Conservation (phyloP, 371 early-diverging fungal genomes). For the Dinochytrium kinnereticum region DNA sequence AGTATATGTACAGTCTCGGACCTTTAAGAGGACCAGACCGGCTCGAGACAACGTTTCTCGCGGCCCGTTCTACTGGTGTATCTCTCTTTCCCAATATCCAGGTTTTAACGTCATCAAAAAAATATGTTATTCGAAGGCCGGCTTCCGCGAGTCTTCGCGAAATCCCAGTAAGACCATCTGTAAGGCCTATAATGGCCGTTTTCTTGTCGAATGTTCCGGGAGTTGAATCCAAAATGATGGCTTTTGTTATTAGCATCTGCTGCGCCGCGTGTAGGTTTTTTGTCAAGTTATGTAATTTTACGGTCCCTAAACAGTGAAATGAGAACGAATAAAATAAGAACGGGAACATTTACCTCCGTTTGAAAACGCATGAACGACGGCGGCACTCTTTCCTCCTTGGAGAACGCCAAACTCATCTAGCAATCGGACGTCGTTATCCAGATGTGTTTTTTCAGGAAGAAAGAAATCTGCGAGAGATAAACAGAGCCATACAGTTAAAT, state of each 20-base stretch:
- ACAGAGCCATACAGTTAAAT: neutral
- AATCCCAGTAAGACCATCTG: neutral
- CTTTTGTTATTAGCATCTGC: neutral
- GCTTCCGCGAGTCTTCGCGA: neutral
- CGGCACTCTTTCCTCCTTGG: neutral
- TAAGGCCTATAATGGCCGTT: neutral
- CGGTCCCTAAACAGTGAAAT: neutral
- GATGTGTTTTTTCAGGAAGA: neutral
- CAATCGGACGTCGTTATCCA: neutral
- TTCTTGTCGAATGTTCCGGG: neutral
- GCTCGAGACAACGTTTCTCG: conserved; percentile 1
- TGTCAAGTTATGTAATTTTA: neutral
- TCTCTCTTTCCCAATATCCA: neutral
- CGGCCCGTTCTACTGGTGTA: neutral
- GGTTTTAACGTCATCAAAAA: neutral
- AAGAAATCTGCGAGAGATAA: too few species aligned
- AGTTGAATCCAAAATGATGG: conserved; percentile 21
- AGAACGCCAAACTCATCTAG: neutral
- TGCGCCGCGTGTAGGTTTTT: neutral
- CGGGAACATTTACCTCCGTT: conserved; percentile 6
- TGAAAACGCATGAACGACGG: conserved; percentile 11
- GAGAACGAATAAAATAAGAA: too few species aligned
- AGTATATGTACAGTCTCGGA: conserved; percentile 24
- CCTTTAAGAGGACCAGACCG: conserved; percentile 8
- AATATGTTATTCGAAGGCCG: neutral